Base-by-base conservation (phyloP, 495 filamentous ascomycete species). In the Gamarada debralockiae region DNA sequence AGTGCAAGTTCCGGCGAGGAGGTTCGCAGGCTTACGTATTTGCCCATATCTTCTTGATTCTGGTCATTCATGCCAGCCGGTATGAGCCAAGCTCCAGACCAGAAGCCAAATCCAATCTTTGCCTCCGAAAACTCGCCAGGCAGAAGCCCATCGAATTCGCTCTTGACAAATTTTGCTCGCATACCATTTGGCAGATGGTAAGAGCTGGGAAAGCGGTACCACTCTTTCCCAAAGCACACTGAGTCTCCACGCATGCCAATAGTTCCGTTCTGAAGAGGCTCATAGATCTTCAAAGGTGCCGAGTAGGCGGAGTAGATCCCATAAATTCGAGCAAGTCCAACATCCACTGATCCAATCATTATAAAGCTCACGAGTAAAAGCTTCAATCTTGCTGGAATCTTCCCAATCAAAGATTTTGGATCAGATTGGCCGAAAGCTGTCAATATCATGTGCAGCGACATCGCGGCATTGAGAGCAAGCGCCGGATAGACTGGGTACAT, bases 401-500 rank as follows among this genome's bases (percentile, higher is more conserved):
- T 84, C 38, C 84, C 81, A 18, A 83, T 64, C 13, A 90, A 48
- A 1, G 77, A 74, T 53, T 77, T 82, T 0, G 82, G 80, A 53
- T 92, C 75, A 23, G 78, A 73, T 22, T 78, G 82, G 12, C 90
- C 87, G 44, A 95, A 69, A 41, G 85, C 81, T 23, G 81, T 70
- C 6, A 96, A 76, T 0, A 92, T 64, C 52, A 87, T 83, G 67
- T 97, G 90, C 43, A 93, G 73, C 1, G 90, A 73, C 45, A 96
- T 71, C n/a, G 91, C 89, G 12, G 92, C 92, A 69, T 93, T 93
- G 22, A 97, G 75, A n/a, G 87, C 90, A 21, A 99, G 76, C 47
- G 90, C 86, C 8, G 95, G 93, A 65, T 99, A 99, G 20, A 84
- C 85, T 0, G 92, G 92, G 67, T 95, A 97, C 91, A 99, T 97